Evolutionary conservation across 2,329 filamentous ascomycete species (phyloP), one percentile per base, ranked within the genome.

Genomic region (Pyrenophora tritici-repentis): DNA sequence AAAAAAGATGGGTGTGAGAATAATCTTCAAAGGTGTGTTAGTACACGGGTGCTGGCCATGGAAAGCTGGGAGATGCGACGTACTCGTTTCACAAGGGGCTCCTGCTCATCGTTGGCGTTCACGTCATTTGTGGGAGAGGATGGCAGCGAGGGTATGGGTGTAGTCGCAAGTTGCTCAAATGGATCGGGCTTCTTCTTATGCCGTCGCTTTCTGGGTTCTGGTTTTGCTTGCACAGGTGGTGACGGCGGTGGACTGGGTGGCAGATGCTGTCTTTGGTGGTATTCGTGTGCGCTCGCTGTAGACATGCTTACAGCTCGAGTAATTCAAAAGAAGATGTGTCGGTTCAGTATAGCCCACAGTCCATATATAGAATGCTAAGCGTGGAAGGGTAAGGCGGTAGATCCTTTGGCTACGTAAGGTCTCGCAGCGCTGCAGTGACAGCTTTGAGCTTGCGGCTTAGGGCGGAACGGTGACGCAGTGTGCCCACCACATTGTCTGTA

Each of bases 1-100:
- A 67, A 88, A 83, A 57, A 84, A 78, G 55, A 89, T 59, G 6
- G 87, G 86, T 0, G 85, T 86, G 73, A 87, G 77, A 59, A 89
- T 54, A 52, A 77, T 62, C 74, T 74, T 43, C 48, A 29, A 12
- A n/a, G 32, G 22, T 24, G 7, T 18, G 24, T 50, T 18, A 44
- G 29, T 9, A n/a, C 32, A 1, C 3, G 22, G 7, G n/a, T 16
- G 32, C 1, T 13, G 22, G 7, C 7, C 16, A 22, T 7, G 6
- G 2, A 20, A 18, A 10, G 18, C 26, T 3, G 31, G 26, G 33
- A n/a, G 13, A 17, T 26, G 16, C 12, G 17, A 34, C 63, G 17
- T 63, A 71, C 70, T 36, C 55, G 61, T 22, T 47, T 63, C 33
- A 72, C 33, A 16, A 67, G 53, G 3, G 65, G 43, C 16, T 72